phyloP scores from a whole-genome alignment of 306 rosid genomes.

The Rosa lucieae region DNA sequence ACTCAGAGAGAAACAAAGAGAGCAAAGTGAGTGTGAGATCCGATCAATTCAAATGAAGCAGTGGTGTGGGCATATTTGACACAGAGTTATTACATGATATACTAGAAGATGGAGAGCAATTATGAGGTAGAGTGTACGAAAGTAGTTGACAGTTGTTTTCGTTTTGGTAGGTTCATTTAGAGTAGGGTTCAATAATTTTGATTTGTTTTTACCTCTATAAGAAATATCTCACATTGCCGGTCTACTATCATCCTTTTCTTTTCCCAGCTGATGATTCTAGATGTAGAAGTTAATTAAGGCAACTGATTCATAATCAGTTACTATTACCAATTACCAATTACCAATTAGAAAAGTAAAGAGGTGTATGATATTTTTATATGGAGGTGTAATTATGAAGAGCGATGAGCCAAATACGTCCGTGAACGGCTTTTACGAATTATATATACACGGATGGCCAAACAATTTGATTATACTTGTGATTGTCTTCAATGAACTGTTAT shows the following conservation, averaged over 20 bases:
- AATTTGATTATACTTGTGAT: no score
- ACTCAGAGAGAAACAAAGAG: constrained; percentile 2
- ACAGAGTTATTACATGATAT: neutral
- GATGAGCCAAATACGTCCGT: no score
- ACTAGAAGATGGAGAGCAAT: neutral
- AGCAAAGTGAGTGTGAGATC: neutral
- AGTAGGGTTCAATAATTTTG: neutral
- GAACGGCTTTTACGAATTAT: no score
- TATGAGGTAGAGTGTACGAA: constrained; percentile 9
- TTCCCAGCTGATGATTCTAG: neutral
- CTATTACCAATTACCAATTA: no score
- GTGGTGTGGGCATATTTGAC: neutral
- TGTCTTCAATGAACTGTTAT: no score
- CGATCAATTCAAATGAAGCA: neutral
- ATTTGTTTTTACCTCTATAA: neutral
- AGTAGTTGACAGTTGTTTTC: constrained; percentile 5
- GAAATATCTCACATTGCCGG: neutral
- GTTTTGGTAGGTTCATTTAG: neutral
- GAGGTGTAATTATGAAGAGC: no score
- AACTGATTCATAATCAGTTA: no score
- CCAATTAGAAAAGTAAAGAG: no score
- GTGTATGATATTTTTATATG: no score
- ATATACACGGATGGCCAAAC: no score
- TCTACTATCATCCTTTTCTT: neutral
- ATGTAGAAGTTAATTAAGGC: neutral